These are phyloP conservation scores for Solanum acaule DNA, from an alignment of 257 asterid genomes.

Conservation along the genomic window DNA sequence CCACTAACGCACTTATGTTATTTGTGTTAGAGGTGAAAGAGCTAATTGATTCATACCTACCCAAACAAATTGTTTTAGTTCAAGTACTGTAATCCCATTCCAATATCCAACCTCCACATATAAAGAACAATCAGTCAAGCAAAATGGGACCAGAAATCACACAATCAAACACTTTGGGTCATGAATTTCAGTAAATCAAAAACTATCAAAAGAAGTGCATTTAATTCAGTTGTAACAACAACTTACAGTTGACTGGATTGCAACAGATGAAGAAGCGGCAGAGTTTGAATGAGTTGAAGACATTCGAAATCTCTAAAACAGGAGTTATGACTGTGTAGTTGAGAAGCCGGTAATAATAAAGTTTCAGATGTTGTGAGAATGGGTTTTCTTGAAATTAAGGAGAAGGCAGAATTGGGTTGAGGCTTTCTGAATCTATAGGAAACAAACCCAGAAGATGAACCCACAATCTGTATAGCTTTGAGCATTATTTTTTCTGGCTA, in stretches of 20 bases:
- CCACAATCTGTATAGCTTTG: conserved; percentile 69
- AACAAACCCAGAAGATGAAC: conserved; percentile 56
- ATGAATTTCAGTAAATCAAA: background rate
- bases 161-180: background rate
- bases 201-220: background rate
- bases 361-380: conserved; percentile 10
- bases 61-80: background rate
- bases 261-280: conserved; percentile 34
- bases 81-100: background rate
- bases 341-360: conserved; percentile 2
- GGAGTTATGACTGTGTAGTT: conserved; percentile 12
- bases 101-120: background rate
- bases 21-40: background rate
- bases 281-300: conserved; percentile 40
- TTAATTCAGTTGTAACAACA: background rate
- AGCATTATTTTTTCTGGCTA: conserved; percentile 43
- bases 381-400: conserved; percentile 47
- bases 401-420: conserved; percentile 20
- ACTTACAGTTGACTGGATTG: conserved; percentile 55
- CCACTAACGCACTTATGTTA: background rate
- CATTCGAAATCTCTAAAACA: conserved; percentile 39
- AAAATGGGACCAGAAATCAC: background rate
- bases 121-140: background rate
- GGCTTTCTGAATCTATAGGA: conserved; percentile 48
- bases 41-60: background rate